These are phyloP conservation scores for Aschersonia sp. DNA, from an alignment of 2,329 filamentous ascomycete species.

Conservation along the genomic window DNA sequence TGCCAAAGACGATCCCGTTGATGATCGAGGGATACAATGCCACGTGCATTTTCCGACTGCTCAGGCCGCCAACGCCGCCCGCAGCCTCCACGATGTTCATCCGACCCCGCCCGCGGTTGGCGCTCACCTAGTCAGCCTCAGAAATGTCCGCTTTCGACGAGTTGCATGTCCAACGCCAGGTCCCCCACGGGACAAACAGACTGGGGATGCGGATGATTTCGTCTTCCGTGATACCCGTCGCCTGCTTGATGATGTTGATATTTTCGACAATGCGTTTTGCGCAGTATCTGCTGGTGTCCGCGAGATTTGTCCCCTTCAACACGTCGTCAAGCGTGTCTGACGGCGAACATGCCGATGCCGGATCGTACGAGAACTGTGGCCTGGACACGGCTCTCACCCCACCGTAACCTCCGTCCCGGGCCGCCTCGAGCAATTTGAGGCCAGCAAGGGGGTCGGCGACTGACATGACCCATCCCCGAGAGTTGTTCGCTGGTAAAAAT, in stretches of 20 bases:
- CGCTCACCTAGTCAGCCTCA: not conserved
- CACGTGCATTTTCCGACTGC: not conserved
- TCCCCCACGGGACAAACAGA: slow-evolving; percentile 4
- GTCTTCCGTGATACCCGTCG: slow-evolving; percentile 8
- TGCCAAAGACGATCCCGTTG: not conserved
- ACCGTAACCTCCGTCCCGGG: slow-evolving; percentile 11
- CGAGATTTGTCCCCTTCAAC: not conserved
- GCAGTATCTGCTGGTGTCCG: slow-evolving; percentile 1
- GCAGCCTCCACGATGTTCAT: slow-evolving; percentile 7
- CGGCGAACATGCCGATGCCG: not conserved
- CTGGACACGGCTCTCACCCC: not conserved
- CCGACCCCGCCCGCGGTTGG: not conserved
- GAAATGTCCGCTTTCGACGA: not conserved
- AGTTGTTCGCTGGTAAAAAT: slow-evolving; percentile 11
- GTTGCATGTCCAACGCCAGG: not conserved
- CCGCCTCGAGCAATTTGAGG: slow-evolving; percentile 10
- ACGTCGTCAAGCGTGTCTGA: slow-evolving; percentile 2
- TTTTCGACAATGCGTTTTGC: slow-evolving; percentile 7
- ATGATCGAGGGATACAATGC: not conserved
- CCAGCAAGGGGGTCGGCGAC: slow-evolving; percentile 10
- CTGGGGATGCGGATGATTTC: slow-evolving; percentile 10
- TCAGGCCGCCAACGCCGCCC: not conserved
- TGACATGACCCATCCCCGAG: slow-evolving; percentile 12
- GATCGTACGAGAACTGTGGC: not conserved
- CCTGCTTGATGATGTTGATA: slow-evolving; percentile 9